Evolutionary conservation across 2,329 filamentous ascomycete genomes (phyloP).

Genomic region (Diaporthe velutina): DNA sequence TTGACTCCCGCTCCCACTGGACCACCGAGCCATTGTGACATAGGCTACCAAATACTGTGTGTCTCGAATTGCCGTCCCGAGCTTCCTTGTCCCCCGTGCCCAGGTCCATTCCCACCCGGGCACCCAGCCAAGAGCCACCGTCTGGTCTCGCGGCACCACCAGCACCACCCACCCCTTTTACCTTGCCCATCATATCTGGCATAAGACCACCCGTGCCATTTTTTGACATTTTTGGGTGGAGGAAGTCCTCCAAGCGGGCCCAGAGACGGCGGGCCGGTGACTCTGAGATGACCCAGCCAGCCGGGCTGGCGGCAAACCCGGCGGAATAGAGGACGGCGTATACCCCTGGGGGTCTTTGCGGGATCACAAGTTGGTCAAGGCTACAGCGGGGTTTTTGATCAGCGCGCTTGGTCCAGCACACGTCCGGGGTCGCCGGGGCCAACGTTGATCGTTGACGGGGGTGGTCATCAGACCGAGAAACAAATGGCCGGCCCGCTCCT

Average conservation of each 20-base stretch:
- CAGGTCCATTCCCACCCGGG: not conserved
- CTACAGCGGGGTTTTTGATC: conserved; percentile 8
- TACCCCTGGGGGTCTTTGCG: not conserved
- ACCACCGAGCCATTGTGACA: not conserved
- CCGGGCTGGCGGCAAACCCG: conserved; percentile 23
- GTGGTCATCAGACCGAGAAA: not conserved
- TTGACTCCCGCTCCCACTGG: conserved; percentile 17
- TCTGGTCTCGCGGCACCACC: not conserved
- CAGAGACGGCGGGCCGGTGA: not conserved
- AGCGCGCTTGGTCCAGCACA: conserved; percentile 1
- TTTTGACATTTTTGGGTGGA: too few species aligned
- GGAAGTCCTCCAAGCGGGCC: not conserved
- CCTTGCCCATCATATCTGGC: not conserved
- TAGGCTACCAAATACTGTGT: conserved; percentile 5
- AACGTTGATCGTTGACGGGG: conserved; percentile 10
- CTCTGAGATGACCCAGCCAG: not conserved
- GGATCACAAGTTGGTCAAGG: conserved; percentile 24
- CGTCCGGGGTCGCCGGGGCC: conserved; percentile 7
- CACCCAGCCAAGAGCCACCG: not conserved
- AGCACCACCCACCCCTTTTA: not conserved
- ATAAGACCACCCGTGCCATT: not conserved
- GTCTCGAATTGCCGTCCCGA: not conserved
- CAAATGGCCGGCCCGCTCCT: not conserved
- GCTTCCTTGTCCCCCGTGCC: not conserved
- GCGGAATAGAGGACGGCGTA: not conserved